Base-by-base conservation (phyloP, 139 green algal species). In the Edaphochlamys debaryana region DNA sequence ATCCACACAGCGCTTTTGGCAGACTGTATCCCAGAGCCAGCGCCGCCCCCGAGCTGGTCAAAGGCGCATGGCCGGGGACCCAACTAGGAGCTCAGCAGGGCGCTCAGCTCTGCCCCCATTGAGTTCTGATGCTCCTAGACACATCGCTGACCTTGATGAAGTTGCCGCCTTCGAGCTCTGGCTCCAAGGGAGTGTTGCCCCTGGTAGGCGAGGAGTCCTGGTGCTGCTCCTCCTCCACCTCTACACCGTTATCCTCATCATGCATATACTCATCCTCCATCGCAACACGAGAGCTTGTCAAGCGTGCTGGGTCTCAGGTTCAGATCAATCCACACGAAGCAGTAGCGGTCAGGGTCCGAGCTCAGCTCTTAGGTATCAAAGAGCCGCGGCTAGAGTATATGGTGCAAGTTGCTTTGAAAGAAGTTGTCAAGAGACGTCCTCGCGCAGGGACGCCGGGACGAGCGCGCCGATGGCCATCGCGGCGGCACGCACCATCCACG, bases 101-200 rank as follows among this genome's bases (percentile, higher is more conserved):
- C 9, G 52, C 19, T 27, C 52, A 62, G 20, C 52, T 25, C 25
- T 20, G 52, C 52, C 20, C 4, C 17, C 17, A 15, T 25, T 63
- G 2, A 27, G 2, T 15, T 6, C 23, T 63, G 4, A 15, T 27
- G 22, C 66, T 32, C 2, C 6, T 32, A n/a, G n/a, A 1, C 2
- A 29, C 25, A 25, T n/a, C 25, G 29, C 72, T 38, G 23, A 56
- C 72, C 72, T 79, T 79, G 30, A 79, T 79, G 34, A 79, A 79
- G 19, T 27, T 52, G n/a, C 52, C 72, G 42, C 45, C 29, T 8
- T 7, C 37, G 29, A 78, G 32, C 40, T 66, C 70, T 8, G 34
- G 45, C 30, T 78, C 70, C 15, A 78, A 17, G 2, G 70, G 70
- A 4, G 70, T 78, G 48, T 78, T 27, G 70, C 45, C 70, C 19